phyloP scores from a whole-genome alignment of 345 rosid species.

The Eucalyptus pauciflora region DNA sequence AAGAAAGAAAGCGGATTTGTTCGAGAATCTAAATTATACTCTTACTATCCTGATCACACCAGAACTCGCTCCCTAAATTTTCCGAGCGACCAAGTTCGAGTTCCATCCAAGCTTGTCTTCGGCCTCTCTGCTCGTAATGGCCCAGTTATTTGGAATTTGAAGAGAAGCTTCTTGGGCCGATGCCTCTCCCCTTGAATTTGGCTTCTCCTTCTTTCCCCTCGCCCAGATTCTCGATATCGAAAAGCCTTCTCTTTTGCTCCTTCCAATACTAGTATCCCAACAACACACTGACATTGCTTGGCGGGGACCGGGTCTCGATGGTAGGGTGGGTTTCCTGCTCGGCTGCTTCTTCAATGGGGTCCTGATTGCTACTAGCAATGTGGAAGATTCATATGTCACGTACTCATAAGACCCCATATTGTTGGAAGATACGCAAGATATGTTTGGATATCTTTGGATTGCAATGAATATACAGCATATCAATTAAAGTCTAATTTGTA shows the following conservation, averaged over 20 bases:
- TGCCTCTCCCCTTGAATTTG: conserved; percentile 15
- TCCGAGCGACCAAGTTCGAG: conserved; percentile 12
- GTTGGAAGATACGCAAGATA: too few species aligned
- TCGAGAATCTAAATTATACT: conserved; percentile 20
- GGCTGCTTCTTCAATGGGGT: conserved; percentile 46
- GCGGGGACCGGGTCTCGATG: conserved; percentile 51
- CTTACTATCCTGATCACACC: conserved; percentile 29
- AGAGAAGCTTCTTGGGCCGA: conserved; percentile 62
- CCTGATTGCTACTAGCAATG: conserved; percentile 62
- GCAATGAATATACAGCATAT: too few species aligned
- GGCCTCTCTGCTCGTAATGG: neutral
- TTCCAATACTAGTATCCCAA: neutral
- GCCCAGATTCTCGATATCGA: conserved; percentile 87
- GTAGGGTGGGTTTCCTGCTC: conserved; percentile 35
- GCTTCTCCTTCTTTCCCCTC: conserved; percentile 47
- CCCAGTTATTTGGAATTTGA: conserved; percentile 20
- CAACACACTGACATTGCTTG: conserved; percentile 54
- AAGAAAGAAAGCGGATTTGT: conserved; percentile 70
- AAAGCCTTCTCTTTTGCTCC: conserved; percentile 41
- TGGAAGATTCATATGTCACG: conserved; percentile 70
- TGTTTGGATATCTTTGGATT: too few species aligned
- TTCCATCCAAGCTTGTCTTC: neutral
- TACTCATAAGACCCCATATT: conserved; percentile 97
- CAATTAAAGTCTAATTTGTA: too few species aligned
- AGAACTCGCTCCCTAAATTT: conserved; percentile 8